Percentiles rank a stretch among this genome's conserved stretches.
phyloP scores from a whole-genome alignment of 2,329 filamentous ascomycete species.

The Ploettnerulaceae sp. region DNA sequence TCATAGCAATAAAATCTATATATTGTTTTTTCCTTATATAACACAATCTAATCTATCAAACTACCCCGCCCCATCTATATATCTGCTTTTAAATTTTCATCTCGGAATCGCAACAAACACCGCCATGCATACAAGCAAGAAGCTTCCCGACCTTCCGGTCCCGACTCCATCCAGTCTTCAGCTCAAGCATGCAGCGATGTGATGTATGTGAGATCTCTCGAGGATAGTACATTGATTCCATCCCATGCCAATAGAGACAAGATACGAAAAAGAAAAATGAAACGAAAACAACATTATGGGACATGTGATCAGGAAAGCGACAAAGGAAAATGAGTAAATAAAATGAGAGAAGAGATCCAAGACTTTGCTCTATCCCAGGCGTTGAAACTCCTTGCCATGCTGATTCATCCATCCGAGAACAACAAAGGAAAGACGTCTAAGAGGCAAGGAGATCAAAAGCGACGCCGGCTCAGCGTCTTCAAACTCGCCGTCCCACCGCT shows the following conservation, averaged over 20 bases:
- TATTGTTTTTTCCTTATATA: too few species aligned
- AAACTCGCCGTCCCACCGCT: constrained; percentile 11
- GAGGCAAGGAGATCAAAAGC: background rate
- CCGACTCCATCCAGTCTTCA: constrained; percentile 10
- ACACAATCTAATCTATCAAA: too few species aligned
- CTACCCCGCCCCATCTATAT: too few species aligned
- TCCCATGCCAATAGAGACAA: constrained; percentile 1
- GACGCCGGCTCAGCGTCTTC: constrained; percentile 11
- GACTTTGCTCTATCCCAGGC: background rate
- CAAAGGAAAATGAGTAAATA: background rate
- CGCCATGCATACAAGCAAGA: too few species aligned
- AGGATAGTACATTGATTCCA: background rate
- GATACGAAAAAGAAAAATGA: background rate
- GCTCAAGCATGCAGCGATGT: constrained; percentile 1
- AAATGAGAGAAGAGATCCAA: background rate
- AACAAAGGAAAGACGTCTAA: background rate
- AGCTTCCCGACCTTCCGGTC: too few species aligned
- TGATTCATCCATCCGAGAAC: background rate
- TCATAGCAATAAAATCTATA: too few species aligned
- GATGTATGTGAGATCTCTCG: background rate
- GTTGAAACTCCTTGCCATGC: background rate
- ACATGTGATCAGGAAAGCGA: background rate
- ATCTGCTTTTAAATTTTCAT: constrained; percentile 8
- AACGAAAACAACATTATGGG: background rate
- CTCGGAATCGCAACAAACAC: background rate